phyloP scores from a whole-genome alignment of 768 basidiomycete species.

The Suillus sp. region DNA sequence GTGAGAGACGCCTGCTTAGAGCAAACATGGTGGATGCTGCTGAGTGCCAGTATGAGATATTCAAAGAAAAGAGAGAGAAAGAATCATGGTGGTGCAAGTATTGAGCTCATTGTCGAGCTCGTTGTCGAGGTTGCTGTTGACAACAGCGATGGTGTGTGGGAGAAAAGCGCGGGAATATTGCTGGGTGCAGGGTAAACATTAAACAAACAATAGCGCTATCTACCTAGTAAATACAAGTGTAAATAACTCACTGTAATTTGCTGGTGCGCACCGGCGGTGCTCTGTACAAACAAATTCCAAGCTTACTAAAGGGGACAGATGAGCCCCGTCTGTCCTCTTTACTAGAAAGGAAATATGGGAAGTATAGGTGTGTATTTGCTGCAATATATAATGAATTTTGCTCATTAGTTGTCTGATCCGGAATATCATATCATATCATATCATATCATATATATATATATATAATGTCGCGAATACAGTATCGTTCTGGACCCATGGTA shows the following conservation, averaged over 20 bases:
- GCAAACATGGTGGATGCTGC: too few relatives aligned
- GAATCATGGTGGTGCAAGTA: too few relatives aligned
- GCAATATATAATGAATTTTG: too few relatives aligned
- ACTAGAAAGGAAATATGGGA: background rate
- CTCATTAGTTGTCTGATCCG: too few relatives aligned
- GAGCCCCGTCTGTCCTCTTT: background rate
- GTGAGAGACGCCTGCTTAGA: too few relatives aligned
- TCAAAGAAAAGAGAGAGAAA: too few relatives aligned
- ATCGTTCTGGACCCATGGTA: too few relatives aligned
- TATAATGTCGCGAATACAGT: too few relatives aligned
- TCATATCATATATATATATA: too few relatives aligned
- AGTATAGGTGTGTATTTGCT: background rate
- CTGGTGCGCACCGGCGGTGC: background rate
- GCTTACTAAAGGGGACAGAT: constrained; percentile 1
- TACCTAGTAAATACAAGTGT: too few relatives aligned
- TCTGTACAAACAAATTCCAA: background rate
- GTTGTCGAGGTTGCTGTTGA: background rate
- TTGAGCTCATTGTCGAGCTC: background rate
- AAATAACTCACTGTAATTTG: background rate
- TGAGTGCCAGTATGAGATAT: too few relatives aligned
- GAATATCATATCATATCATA: too few relatives aligned
- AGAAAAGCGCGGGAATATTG: background rate
- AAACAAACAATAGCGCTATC: background rate
- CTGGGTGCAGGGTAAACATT: background rate
- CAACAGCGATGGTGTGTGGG: background rate